phyloP scores from a whole-genome alignment of 108 stramenopile genomes.

The Fragilariopsis cylindrus region DNA sequence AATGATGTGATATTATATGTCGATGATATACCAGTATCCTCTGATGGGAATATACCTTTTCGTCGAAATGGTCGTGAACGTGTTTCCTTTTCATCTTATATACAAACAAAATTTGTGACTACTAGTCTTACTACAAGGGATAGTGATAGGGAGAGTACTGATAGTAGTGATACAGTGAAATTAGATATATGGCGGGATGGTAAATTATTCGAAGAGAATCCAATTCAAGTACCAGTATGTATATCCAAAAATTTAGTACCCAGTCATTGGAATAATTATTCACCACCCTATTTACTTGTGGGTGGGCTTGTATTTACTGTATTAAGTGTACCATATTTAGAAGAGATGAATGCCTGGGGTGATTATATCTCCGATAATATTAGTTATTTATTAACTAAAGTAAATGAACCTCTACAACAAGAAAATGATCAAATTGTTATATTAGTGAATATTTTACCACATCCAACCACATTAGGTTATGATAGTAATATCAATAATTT shows the following conservation, averaged over 20 bases:
- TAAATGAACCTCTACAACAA: slow-evolving; percentile 38
- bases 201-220: slow-evolving; percentile 6
- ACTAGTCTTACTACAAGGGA: too few relatives aligned
- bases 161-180: slow-evolving; percentile 33
- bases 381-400: slow-evolving; percentile 43
- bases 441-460: slow-evolving; percentile 54
- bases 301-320: slow-evolving; percentile 62
- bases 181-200: slow-evolving; percentile 48
- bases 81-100: slow-evolving; percentile 46
- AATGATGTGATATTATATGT: slow-evolving; percentile 56
- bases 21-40: slow-evolving; percentile 54
- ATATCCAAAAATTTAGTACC: slow-evolving; percentile 46
- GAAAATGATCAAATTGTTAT: slow-evolving; percentile 55
- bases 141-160: background rate
- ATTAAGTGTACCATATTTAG: slow-evolving; percentile 50
- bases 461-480: slow-evolving; percentile 54
- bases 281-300: slow-evolving; percentile 52
- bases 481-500: slow-evolving; percentile 45
- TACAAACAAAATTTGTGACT: slow-evolving; percentile 47
- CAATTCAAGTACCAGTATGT: slow-evolving; percentile 36
- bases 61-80: slow-evolving; percentile 44
- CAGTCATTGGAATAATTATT: slow-evolving; percentile 46
- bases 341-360: slow-evolving; percentile 54
- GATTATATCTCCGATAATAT: slow-evolving; percentile 52
- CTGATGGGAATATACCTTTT: slow-evolving; percentile 60